A percentile compares a stretch with the other conserved stretches of the same genome.
Conservation (phyloP, 768 basidiomycete genomes). For the Mycena capillaripes region DNA sequence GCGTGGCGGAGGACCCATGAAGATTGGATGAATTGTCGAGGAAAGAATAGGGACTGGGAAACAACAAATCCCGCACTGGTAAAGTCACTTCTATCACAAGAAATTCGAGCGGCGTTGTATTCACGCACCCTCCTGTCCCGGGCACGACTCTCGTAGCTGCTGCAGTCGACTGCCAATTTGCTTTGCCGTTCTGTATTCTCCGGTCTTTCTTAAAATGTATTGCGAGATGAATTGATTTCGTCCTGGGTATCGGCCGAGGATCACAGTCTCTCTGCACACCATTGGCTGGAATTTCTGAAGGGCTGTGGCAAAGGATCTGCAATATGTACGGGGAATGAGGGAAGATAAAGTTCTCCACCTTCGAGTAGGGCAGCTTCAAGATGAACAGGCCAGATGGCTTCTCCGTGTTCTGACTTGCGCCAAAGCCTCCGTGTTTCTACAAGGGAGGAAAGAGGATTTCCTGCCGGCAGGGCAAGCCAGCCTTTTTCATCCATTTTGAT, state of each 20-base stretch:
- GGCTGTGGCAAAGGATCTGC: background rate
- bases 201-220: conserved; percentile 15
- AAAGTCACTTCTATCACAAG: background rate
- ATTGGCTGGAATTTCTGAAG: background rate
- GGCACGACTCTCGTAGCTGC: background rate
- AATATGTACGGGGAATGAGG: background rate
- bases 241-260: background rate
- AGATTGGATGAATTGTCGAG: background rate
- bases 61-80: background rate
- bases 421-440: no score
- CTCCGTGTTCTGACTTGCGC: background rate
- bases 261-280: background rate
- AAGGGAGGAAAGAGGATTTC: no score
- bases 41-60: background rate
- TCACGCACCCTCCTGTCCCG: background rate
- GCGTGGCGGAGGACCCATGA: background rate
- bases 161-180: conserved; percentile 8
- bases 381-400: background rate
- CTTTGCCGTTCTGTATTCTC: background rate
- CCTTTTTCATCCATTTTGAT: no score
- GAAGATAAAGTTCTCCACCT: no score
- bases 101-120: background rate
- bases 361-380: background rate
- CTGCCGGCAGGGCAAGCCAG: no score
- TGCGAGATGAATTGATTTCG: conserved; percentile 11